Conservation (phyloP, 169 alveolate species). For the Ichthyophthirius multifiliis region DNA sequence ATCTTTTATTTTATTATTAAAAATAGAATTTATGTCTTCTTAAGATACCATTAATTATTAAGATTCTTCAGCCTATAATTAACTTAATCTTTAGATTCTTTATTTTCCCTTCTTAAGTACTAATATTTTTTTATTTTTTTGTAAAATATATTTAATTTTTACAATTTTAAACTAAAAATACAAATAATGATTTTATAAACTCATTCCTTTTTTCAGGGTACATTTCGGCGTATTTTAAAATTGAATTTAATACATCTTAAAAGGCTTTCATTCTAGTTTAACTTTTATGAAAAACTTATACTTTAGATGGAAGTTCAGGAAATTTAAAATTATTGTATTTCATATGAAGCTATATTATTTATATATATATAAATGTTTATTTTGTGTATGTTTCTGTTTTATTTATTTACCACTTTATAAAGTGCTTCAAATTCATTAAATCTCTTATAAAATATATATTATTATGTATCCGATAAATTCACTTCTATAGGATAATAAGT, state of each 20-base stretch:
- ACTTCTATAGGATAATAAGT: neutral
- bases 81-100: no score
- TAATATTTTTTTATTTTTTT: no score
- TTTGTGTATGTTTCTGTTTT: neutral
- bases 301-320: neutral
- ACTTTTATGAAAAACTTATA: neutral
- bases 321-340: neutral
- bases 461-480: neutral
- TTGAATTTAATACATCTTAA: neutral
- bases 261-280: neutral
- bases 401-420: neutral
- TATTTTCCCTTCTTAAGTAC: no score
- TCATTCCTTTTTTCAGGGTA: neutral
- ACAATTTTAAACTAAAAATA: neutral
- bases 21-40: no score
- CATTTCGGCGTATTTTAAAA: neutral
- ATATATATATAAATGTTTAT: neutral
- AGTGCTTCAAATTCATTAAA: conserved; percentile 2
- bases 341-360: neutral
- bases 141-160: no score
- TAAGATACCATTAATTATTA: no score
- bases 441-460: neutral
- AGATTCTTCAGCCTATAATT: no score
- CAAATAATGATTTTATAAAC: neutral
- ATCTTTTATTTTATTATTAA: no score